Evolutionary conservation across 2,329 filamentous ascomycete species (phyloP), one percentile per base, ranked within the genome.

Genomic region (Paecilomyces fulvus): DNA sequence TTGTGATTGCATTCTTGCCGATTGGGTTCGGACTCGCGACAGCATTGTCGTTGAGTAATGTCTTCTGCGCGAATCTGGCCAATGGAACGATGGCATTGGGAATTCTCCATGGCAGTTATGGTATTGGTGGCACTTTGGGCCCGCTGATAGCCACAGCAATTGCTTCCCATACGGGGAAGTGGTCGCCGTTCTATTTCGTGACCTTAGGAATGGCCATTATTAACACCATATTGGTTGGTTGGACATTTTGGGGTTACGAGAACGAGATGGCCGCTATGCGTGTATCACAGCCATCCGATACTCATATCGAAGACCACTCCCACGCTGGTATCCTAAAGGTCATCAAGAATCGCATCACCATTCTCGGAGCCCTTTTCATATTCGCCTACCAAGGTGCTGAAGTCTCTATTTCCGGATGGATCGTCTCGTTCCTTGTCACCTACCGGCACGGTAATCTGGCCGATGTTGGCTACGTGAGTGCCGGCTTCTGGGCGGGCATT

Each of bases 321-420:
- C 71, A 68, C 52, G 61, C 53, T 12, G 61, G 67, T 28, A 50
- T 71, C 64, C 78, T 75, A 68, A 81, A 73, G 55, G 68, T 74
- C 53, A 77, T 85, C 37, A 74, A 74, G 57, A 80, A 79, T 62
- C 74, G 72, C 30, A 79, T 85, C 5, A 89, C 91, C 0, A 72
- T 94, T 1, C 78, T 94, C 0, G 88, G 89, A 2, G 86, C 89
- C 0, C 70, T 90, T 9, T 94, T 94, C 76, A 88, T 94, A 70
- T 94, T 95, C 69, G 83, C 85, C 25, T 95, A 95, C 70, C 89
- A 94, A 71, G 90, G 89, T 33, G 87, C 87, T 33, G 89, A 95
- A 72, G 89, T 95, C 14, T 86, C 85, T 12, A 89, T 92, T 61
- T 89, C 87, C 0, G 89, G 90, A 55, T 95, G 90, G 90, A 86